Evolutionary conservation across 2,329 filamentous ascomycete genomes (phyloP), one percentile per base, ranked within the genome.

Genomic region (Pezicula carpinea): DNA sequence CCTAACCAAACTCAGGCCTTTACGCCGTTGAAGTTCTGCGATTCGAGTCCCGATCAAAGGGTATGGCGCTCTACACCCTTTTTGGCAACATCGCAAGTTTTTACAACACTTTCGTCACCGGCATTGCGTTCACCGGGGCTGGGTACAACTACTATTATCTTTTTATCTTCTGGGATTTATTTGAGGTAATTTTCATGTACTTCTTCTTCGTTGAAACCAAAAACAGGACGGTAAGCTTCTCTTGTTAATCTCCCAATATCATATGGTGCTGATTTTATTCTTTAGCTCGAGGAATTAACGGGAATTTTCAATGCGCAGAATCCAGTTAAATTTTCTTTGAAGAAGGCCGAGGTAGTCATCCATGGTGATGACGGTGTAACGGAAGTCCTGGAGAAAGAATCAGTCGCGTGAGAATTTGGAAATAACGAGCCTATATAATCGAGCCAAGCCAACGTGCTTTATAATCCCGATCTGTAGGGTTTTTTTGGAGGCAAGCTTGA

Each of bases 31-130:
- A 74, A 51, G 70, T 69, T 47, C 59, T 74, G 17, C 62, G 65
- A 3, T 72, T 70, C 47, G 68, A 72, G 48, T 65, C 61, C 2
- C 59, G 71, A 4, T 69, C 69, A 1, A 74, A 74, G 52, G 71
- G 71, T 3, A 72, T 73, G 69, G 70, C 67, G 4, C 66, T 72
- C 53, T 71, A 71, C 50, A 72, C 70, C 43, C 66, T 73, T 50
- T 69, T 65, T 57, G 66, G 69, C 45, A 72, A 73, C 42, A 61
- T 72, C 47, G 69, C 69, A 5, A 60, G 62, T 17, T 70, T 73
- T 47, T 70, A 70, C 52, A 72, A 72, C 48, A 71, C 68, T 0
- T 73, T 71, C 51, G 70, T 70, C 0, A 59, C 59, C 5, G 57
- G 57, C 0, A 62, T 68, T n/a, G 63, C 65, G 2, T 59, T 70